phyloP scores from a whole-genome alignment of 371 early-diverging fungal species.

The Mucor mucedo region DNA sequence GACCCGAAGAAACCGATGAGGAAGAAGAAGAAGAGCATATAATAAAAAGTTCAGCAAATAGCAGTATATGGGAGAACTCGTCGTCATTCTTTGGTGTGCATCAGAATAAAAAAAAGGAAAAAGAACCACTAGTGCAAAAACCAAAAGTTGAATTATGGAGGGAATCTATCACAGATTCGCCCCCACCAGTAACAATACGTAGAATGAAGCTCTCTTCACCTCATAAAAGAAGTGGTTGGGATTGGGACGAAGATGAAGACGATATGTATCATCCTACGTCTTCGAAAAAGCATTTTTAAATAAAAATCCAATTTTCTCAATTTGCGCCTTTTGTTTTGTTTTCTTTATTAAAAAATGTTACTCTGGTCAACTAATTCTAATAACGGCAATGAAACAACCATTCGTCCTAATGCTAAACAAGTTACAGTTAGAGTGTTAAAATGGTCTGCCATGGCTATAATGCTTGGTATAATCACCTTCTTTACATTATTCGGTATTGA shows the following conservation, averaged over 20 bases:
- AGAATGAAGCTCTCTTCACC: slow-evolving; percentile 25
- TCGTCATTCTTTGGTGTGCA: neutral
- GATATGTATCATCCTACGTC: neutral
- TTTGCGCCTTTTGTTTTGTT: neutral
- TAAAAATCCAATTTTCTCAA: neutral
- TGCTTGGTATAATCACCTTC: slow-evolving; percentile 27
- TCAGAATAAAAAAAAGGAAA: slow-evolving; percentile 8
- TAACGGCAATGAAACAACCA: neutral
- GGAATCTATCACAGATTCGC: slow-evolving; percentile 13
- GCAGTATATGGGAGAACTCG: neutral
- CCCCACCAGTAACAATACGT: slow-evolving; percentile 21
- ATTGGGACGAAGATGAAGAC: slow-evolving; percentile 29
- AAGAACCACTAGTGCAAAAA: slow-evolving; percentile 14
- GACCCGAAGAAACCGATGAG: neutral
- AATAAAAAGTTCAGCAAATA: neutral
- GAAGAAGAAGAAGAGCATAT: slow-evolving; percentile 4
- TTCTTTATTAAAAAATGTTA: slow-evolving; percentile 2
- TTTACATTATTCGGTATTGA: slow-evolving; percentile 44
- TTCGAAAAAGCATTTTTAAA: neutral
- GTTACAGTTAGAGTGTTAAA: slow-evolving; percentile 6
- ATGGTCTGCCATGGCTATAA: slow-evolving; percentile 6
- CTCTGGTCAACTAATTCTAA: neutral
- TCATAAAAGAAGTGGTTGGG: slow-evolving; percentile 17
- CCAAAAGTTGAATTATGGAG: slow-evolving; percentile 16
- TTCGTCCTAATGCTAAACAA: slow-evolving; percentile 13